A percentile compares a stretch with the other conserved stretches of the same genome.
Conservation (phyloP, 2,329 filamentous ascomycete species). For the Alternaria alternata region DNA sequence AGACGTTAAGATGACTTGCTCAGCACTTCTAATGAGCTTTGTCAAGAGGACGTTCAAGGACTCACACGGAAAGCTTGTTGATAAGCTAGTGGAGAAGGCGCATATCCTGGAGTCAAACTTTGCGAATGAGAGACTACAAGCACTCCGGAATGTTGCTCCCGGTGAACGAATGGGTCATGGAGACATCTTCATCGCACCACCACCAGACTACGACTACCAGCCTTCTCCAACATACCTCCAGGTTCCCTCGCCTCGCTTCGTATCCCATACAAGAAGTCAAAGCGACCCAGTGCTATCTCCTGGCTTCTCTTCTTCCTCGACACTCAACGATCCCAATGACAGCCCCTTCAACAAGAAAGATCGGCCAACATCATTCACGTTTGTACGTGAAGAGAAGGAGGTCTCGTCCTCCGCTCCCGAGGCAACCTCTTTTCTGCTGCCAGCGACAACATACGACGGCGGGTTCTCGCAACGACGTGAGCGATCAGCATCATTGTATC, state of each 20-base stretch:
- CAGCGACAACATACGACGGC: slow-evolving; percentile 34
- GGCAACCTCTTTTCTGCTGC: slow-evolving; percentile 26
- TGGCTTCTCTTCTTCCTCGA: slow-evolving; percentile 29
- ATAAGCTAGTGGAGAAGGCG: slow-evolving; percentile 53
- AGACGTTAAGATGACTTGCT: slow-evolving; percentile 84
- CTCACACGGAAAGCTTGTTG: slow-evolving; percentile 74
- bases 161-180: slow-evolving; percentile 45
- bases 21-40: slow-evolving; percentile 76
- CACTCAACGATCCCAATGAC: slow-evolving; percentile 21
- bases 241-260: slow-evolving; percentile 21
- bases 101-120: slow-evolving; percentile 46
- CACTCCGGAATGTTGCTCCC: slow-evolving; percentile 40
- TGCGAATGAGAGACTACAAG: slow-evolving; percentile 45
- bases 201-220: slow-evolving; percentile 45
- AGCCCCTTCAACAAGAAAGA: slow-evolving; percentile 17
- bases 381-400: slow-evolving; percentile 18
- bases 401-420: slow-evolving; percentile 23
- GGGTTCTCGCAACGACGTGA: slow-evolving; percentile 16
- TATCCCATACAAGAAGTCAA: slow-evolving; percentile 28
- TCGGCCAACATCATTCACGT: slow-evolving; percentile 24
- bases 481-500: slow-evolving; percentile 24
- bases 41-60: slow-evolving; percentile 85
- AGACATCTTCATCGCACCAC: slow-evolving; percentile 47
- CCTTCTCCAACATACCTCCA: slow-evolving; percentile 16
- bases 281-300: slow-evolving; percentile 34